Conservation (phyloP, 2,329 filamentous ascomycete genomes). For the Onygenales sp. region DNA sequence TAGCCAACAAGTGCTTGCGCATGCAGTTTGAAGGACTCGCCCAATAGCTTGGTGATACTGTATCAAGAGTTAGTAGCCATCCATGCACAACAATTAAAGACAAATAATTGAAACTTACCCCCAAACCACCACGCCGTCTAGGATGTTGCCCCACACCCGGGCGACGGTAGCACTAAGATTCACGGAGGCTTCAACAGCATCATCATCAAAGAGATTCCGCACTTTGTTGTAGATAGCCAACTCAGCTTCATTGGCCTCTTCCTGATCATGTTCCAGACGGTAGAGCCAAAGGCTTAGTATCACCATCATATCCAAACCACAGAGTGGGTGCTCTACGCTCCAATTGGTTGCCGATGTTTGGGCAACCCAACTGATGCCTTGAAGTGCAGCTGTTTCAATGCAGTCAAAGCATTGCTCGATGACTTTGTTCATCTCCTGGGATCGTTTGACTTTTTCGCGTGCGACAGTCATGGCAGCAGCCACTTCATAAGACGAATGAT, state of each 20-base stretch:
- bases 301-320: constrained; percentile 94
- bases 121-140: constrained; percentile 98
- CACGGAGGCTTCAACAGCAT: constrained; percentile 71
- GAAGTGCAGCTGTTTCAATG: constrained; percentile 87
- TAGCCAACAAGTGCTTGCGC: constrained; percentile 91
- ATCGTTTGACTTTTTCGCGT: constrained; percentile 87
- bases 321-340: constrained; percentile 96
- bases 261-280: constrained; percentile 97
- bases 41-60: constrained; percentile 68
- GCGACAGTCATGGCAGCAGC: constrained; percentile 93
- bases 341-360: constrained; percentile 95
- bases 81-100: not conserved
- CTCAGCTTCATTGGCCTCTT: constrained; percentile 44
- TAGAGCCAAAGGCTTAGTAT: constrained; percentile 97
- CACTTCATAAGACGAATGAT: constrained; percentile 95
- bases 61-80: constrained; percentile 34
- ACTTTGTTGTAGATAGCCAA: constrained; percentile 54
- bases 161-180: constrained; percentile 94
- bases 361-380: constrained; percentile 97
- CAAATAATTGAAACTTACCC: constrained; percentile 60
- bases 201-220: constrained; percentile 74
- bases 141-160: constrained; percentile 92
- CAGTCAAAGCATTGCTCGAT: constrained; percentile 97
- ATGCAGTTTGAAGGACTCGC: constrained; percentile 94
- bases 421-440: constrained; percentile 95